phyloP scores from a whole-genome alignment of 148 eudicot species.

The Rhododendron kiyosumense region DNA sequence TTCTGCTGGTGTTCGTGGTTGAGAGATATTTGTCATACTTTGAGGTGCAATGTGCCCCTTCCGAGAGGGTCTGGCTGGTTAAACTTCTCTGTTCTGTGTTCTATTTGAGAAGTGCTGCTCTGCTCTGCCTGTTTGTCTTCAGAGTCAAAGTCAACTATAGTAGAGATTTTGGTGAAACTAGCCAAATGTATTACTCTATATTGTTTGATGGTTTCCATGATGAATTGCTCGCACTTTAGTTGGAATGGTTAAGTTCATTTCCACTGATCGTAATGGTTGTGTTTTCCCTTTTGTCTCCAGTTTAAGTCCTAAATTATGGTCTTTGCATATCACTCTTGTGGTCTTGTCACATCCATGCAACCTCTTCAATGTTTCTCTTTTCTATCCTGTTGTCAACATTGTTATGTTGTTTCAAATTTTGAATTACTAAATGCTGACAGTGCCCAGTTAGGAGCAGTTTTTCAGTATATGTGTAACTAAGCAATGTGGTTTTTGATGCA shows the following conservation, averaged over 20 bases:
- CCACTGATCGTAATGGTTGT: neutral
- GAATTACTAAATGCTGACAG: neutral
- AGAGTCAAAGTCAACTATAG: neutral
- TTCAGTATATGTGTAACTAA: neutral
- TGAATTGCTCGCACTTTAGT: neutral
- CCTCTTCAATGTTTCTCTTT: neutral
- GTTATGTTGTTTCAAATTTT: neutral
- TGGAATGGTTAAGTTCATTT: neutral
- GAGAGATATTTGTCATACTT: neutral
- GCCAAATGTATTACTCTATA: neutral
- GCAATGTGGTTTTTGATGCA: neutral
- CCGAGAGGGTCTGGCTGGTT: neutral
- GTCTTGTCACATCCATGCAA: neutral
- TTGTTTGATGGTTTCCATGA: neutral
- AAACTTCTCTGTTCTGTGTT: neutral
- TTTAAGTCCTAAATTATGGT: neutral
- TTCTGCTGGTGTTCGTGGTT: neutral
- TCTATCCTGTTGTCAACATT: neutral
- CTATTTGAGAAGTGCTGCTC: neutral
- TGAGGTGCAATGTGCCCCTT: neutral
- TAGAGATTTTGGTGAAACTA: neutral
- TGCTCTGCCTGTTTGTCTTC: neutral
- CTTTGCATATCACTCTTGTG: neutral
- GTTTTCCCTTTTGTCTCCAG: neutral
- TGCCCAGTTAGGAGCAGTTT: neutral